Evolutionary conservation across 495 filamentous ascomycete genomes (phyloP), one percentile per base, ranked within the genome.

Genomic region (Pseudevernia furfuracea): DNA sequence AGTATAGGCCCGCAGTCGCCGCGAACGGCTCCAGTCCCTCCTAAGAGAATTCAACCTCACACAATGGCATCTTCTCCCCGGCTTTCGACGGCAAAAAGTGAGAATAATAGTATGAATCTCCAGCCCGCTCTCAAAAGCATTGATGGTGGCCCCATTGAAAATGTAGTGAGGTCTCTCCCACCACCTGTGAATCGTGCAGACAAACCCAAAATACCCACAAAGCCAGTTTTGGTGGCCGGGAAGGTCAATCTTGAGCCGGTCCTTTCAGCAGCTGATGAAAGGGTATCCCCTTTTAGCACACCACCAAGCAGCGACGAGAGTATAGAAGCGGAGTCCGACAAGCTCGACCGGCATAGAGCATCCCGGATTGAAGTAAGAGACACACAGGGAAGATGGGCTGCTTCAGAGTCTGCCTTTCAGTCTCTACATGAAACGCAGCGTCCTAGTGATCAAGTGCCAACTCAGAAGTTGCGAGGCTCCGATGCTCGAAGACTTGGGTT

Each of bases 201-300:
- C 25, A 97, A 96, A 75, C 92, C 92, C 6, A 87, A 84, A 74
- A 81, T 92, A 69, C 76, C 80, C 49, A 75, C 76, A 1, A 81
- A 80, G 68, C 81, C 80, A 0, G 68, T 73, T 0, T 70, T 69
- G 34, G 41, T 55, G 11, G 55, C 30, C 48, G 41, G 36, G 25
- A 63, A 60, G 37, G 25, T 53, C 17, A 63, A 30, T 10, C 52
- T 68, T 56, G 56, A 64, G 46, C 62, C 66, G 12, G 4, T 59
- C 15, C 15, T 57, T 34, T 30, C 68, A 23, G 46, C 38, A 43
- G 11, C 49, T 71, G 81, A 81, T 15, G 81, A 83, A n/a, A 76
- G 77, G 41, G 77, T 88, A 1, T 97, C 94, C 9, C 93, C 94
- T 0, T 97, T 98, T 70, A 92, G 80, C 73, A 96, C 92, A 38